These are phyloP conservation scores for Botrytis pseudocinerea DNA, from an alignment of 2,329 filamentous ascomycete genomes.

Conservation along the genomic window DNA sequence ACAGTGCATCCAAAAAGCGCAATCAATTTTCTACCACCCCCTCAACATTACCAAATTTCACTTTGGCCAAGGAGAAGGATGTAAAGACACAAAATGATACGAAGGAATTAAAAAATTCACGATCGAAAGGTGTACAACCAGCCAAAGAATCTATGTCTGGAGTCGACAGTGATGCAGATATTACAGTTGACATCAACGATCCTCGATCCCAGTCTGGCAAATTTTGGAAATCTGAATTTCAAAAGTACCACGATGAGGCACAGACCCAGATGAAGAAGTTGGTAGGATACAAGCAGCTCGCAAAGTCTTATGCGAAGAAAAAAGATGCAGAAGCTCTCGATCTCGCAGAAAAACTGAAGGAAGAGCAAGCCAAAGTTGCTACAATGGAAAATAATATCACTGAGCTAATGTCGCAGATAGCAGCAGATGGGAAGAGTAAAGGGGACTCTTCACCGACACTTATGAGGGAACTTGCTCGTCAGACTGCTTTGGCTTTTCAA, in stretches of 20 bases:
- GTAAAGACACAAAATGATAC: background rate
- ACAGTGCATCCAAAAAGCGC: slow-evolving; percentile 31
- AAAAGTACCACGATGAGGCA: slow-evolving; percentile 71
- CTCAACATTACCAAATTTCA: slow-evolving; percentile 15
- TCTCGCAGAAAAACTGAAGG: slow-evolving; percentile 63
- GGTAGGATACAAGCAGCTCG: slow-evolving; percentile 75
- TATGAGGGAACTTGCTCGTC: slow-evolving; percentile 55
- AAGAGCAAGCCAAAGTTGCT: slow-evolving; percentile 65
- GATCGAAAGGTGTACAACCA: slow-evolving; percentile 27
- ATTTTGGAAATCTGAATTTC: slow-evolving; percentile 79
- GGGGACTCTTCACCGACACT: slow-evolving; percentile 51
- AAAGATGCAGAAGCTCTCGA: slow-evolving; percentile 72
- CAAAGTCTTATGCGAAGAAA: slow-evolving; percentile 75
- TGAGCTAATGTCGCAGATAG: slow-evolving; percentile 60
- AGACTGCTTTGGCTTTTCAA: slow-evolving; percentile 57
- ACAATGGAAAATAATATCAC: slow-evolving; percentile 63
- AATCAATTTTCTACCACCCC: slow-evolving; percentile 12
- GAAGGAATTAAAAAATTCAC: slow-evolving; percentile 16
- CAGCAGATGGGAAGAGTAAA: slow-evolving; percentile 40
- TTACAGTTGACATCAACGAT: slow-evolving; percentile 70
- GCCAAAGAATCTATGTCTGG: slow-evolving; percentile 33
- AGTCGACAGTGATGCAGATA: slow-evolving; percentile 54
- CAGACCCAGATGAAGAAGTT: slow-evolving; percentile 74
- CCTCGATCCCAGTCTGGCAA: slow-evolving; percentile 73
- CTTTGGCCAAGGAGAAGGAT: slow-evolving; percentile 4